Base-by-base conservation (phyloP, 1,284 basidiomycete genomes). In the Pseudozyma pruni region DNA sequence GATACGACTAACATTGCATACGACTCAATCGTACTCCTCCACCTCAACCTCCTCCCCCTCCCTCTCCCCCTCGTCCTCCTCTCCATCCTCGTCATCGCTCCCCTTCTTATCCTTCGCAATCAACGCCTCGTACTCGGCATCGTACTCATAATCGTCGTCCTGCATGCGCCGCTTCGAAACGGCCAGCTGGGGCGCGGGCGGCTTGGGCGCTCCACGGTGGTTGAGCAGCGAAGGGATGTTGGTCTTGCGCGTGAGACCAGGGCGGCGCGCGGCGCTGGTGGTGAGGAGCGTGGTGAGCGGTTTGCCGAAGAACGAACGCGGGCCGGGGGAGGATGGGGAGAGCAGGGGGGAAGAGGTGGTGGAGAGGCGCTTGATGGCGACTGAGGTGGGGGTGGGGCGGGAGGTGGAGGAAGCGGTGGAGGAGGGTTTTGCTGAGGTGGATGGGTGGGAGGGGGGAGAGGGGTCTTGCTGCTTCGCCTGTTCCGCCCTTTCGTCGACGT, bases 91-190 rank as follows among this genome's bases (percentile, higher is more conserved):
- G 8, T 49, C 59, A 27, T 37, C 38, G 6, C 38, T 43, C 19
- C 27, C 41, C 50, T 45, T 42, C 55, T 57, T 49, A 6, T 44
- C 33, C 29, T 64, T 64, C 1, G 61, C 69, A 45, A 72, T 55
- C 22, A 72, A 13, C 27, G 58, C 58, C 25, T 72, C 69, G 49
- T 72, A 72, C 14, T 42, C 63, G 14, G 58, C 38, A 39, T 72
- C 69, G 29, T 60, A 72, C 49, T 67, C 69, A 19, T 72, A 72
- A 31, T 72, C 69, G 45, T 72, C 69, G 41, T 72, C 69, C 49
- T 67, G 58, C 43, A 62, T 50, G 33, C 54, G 42, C 1, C 63
- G 42, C 20, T 72, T 72, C 16, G 47, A 55, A 9, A 45, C 49
- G 0, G 52, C 53, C 6, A 67, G 42, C 22, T 60, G 23, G 0